Evolutionary conservation across 352 stramenopile genomes (phyloP).

Genomic region (Pythium brassicae): DNA sequence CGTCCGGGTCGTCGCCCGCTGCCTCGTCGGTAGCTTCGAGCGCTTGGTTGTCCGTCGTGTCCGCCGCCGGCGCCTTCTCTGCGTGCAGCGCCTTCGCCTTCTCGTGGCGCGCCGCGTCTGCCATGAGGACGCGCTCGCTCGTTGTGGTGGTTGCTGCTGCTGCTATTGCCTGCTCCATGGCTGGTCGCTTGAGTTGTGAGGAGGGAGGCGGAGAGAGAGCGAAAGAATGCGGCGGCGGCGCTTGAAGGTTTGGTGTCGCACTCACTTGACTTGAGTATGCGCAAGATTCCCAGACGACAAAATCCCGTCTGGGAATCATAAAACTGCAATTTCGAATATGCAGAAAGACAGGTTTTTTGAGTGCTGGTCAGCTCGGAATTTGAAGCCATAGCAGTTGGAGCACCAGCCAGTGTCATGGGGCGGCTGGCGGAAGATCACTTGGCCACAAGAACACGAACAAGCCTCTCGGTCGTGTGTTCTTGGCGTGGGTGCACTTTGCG

Average conservation of each 20-base stretch:
- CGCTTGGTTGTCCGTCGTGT: conserved; percentile 4
- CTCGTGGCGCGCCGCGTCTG: neutral
- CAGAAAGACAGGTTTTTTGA: no score
- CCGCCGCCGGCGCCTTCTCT: neutral
- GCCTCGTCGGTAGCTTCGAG: neutral
- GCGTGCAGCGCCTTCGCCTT: neutral
- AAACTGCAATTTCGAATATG: no score
- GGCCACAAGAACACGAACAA: no score
- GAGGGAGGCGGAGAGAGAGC: neutral
- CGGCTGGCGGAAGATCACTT: no score
- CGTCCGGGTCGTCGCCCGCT: conserved; percentile 11
- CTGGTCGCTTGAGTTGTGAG: neutral
- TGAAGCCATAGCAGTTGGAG: no score
- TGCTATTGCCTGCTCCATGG: neutral
- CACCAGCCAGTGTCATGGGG: no score
- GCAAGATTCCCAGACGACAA: conserved; percentile 11
- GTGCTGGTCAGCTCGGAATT: no score
- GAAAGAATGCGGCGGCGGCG: neutral
- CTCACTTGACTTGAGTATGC: neutral
- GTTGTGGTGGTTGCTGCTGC: no score
- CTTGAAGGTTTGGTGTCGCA: no score
- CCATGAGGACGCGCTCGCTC: neutral
- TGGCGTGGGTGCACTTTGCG: no score
- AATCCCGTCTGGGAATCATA: neutral
- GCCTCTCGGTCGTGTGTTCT: no score